Conservation (phyloP, 495 filamentous ascomycete species). For the Neurospora sp. region DNA sequence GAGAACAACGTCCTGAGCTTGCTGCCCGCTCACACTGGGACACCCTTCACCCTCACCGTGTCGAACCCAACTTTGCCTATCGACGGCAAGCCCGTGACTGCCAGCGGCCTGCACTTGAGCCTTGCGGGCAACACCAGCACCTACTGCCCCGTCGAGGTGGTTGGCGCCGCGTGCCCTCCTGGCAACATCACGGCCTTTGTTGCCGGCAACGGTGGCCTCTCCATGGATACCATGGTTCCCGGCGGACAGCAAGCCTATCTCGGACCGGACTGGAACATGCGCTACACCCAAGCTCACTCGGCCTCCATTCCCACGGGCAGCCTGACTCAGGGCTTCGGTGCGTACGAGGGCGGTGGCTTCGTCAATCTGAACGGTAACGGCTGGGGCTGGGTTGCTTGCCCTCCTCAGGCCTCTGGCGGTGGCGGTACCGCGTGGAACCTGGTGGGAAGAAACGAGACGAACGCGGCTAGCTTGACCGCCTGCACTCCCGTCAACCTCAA, state of each 20-base stretch:
- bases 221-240: slow-evolving; percentile 43
- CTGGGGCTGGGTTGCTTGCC: slow-evolving; percentile 28
- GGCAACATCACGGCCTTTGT: slow-evolving; percentile 19
- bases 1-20: slow-evolving; percentile 20
- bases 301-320: slow-evolving; percentile 46
- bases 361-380: slow-evolving; percentile 26
- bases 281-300: slow-evolving; percentile 53
- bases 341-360: slow-evolving; percentile 24
- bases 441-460: slow-evolving; percentile 23
- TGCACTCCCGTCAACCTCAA: slow-evolving; percentile 21
- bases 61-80: slow-evolving; percentile 34
- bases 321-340: slow-evolving; percentile 29
- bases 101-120: slow-evolving; percentile 24
- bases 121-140: slow-evolving; percentile 35
- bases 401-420: slow-evolving; percentile 15
- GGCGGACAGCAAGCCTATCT: slow-evolving; percentile 60
- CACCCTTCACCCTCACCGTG: slow-evolving; percentile 29
- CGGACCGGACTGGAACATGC: slow-evolving; percentile 41
- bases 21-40: slow-evolving; percentile 23
- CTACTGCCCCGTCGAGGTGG: slow-evolving; percentile 23
- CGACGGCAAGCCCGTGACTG: slow-evolving; percentile 32
- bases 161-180: slow-evolving; percentile 14
- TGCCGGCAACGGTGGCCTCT: slow-evolving; percentile 6
- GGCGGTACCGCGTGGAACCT: slow-evolving; percentile 19
- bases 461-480: slow-evolving; percentile 10